Base-by-base conservation (phyloP, 1,139 yeast species). In the Saccharomyces hybrid region DNA sequence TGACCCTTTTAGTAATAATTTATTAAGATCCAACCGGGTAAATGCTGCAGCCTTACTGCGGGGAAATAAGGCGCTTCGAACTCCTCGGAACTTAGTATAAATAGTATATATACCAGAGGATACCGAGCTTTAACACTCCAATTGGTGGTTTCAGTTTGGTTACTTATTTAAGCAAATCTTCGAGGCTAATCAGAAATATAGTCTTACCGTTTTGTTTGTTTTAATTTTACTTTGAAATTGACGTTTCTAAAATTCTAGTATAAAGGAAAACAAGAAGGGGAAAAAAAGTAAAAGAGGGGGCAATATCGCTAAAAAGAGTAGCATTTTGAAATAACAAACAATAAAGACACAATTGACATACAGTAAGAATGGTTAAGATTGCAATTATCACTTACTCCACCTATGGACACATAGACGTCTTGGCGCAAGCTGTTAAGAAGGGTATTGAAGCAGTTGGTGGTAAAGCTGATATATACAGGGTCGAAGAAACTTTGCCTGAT, bases 371-470 rank as follows among this genome's bases (percentile, higher is more conserved):
- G 81, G 77, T 80, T 32, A 80, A 76, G 64, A 72, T 81, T 55
- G 85, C 85, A 55, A 78, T 84, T 64, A 73, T 84, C 56, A 74
- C 78, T 62, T 84, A 83, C 71, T 81, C 88, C 49, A 74, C 81
- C 48, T 84, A 82, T 68, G 86, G 86, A 53, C 90, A 84, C 67
- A 71, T 82, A 57, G 73, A 75, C 56, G 66, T 70, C 47, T 65
- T 83, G 69, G 85, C 88, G 55, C 74, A 78, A 68, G 73, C 81
- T 51, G 78, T 79, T 61, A 75, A 79, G 67, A 73, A 72, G 57
- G 88, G 88, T 54, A 71, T 82, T 55, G 80, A 76, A 63, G 69
- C 74, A 38, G 83, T 85, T 27, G 88, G 88, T 59, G 85, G 83
- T 55, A 61, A 67, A n/a, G 85, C 83, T 46, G 79, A 76, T 58